A percentile compares a stretch with the other conserved stretches of the same genome.
phyloP scores from a whole-genome alignment of 352 stramenopile species.

The Globisporangium uncinulatum region DNA sequence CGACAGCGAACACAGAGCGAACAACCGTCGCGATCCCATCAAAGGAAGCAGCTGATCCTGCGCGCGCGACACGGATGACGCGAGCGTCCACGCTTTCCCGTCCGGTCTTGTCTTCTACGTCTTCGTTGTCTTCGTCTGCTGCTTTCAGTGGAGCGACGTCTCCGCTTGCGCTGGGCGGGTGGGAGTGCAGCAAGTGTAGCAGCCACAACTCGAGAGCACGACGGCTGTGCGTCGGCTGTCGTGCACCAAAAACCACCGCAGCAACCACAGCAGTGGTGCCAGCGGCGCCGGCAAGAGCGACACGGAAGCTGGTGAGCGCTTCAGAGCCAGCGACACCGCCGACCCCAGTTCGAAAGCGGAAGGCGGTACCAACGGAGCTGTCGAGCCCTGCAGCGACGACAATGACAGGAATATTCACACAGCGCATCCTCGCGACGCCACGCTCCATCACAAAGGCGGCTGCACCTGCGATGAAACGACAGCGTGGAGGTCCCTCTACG shows the following conservation, averaged over 20 bases:
- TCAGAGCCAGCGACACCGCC: slow-evolving; percentile 6
- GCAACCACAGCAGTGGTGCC: slow-evolving; percentile 6
- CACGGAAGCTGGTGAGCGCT: background rate
- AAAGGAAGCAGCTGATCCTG: background rate
- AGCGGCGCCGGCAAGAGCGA: background rate
- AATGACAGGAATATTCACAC: background rate
- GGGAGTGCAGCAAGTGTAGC: slow-evolving; percentile 46
- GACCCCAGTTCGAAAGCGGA: slow-evolving; percentile 1
- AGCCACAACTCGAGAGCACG: slow-evolving; percentile 43
- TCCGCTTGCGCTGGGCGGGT: slow-evolving; percentile 20
- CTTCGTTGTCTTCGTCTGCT: too few relatives aligned
- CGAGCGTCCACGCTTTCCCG: too few relatives aligned
- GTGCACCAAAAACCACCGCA: slow-evolving; percentile 17
- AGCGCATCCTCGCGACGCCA: slow-evolving; percentile 12
- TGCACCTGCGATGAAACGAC: slow-evolving; percentile 2
- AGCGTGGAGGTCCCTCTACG: background rate
- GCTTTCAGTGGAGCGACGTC: slow-evolving; percentile 7
- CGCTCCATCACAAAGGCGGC: slow-evolving; percentile 8
- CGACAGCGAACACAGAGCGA: slow-evolving; percentile 1
- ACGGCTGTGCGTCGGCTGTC: slow-evolving; percentile 45
- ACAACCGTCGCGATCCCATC: background rate
- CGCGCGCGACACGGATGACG: slow-evolving; percentile 7
- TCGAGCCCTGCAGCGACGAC: slow-evolving; percentile 7
- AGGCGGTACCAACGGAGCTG: background rate
- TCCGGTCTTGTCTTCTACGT: too few relatives aligned